Base-by-base conservation (phyloP, 805 yeast species). In the Yarrowia keelungensis region DNA sequence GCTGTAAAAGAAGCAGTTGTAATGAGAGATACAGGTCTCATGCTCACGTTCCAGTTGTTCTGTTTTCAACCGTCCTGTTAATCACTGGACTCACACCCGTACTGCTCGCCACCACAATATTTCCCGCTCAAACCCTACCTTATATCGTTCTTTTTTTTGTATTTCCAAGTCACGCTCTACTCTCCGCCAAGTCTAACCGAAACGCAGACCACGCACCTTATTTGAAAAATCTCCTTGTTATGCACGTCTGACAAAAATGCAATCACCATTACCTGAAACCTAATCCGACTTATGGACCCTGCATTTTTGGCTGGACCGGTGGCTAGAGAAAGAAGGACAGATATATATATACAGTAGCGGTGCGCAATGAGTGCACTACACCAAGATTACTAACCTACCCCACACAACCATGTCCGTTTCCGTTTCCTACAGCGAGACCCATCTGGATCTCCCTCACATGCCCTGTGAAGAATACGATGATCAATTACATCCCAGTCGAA, bases 381-480 rank as follows among this genome's bases (percentile, higher is more conserved):
- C 50, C 32, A 32, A 43, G 1, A 7, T 14, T 43, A 43, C 65
- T 58, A 26, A 41, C 49, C 49, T 32, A 32, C 41, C 32, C 10
- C 11, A 43, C 42, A 38, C 12, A 45, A 46, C 41, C n/a, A 61
- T 62, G 67, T 46, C 56, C 12, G 35, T 47, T 26, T 15, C 5
- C 14, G 38, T 62, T 26, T 62, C 67, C 26, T 62, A 62, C 39
- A 12, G 38, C 36, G 46, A 47, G 43, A 39, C 49, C 67, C 53
- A 47, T 47, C 56, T 62, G 36, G 67, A 62, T 39, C 67, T 62
- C 43, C 67, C 67, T 5, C 56, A 46, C 39, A 46, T 62, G 53
- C 67, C 67, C 56, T 62, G 67, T 22, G 67, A 62, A 47, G 67
- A 62, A 15, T 62, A 62, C 56, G 56, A 46, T 39, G 49, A 58